Percentiles rank a stretch among this genome's conserved stretches.
phyloP scores from a whole-genome alignment of 148 eudicot species.

The Oxyria digyna region DNA sequence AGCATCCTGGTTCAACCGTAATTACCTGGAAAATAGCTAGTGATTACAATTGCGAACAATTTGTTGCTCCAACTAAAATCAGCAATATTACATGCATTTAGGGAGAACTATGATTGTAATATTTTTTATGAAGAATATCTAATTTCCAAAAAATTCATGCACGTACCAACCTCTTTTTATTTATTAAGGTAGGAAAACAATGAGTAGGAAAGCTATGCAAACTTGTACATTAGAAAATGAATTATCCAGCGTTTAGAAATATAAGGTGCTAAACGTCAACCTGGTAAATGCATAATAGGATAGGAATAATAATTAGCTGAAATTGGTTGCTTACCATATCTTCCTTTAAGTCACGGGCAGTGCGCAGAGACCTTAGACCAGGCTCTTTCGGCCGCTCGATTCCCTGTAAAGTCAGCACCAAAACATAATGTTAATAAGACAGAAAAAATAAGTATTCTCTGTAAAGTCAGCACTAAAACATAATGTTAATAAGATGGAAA shows the following conservation, averaged over 20 bases:
- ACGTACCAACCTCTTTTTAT: neutral
- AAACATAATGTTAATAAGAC: neutral
- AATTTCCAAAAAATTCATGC: neutral
- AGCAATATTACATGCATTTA: neutral
- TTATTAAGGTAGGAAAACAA: neutral
- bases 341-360: conserved; percentile 70
- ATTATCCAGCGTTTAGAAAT: neutral
- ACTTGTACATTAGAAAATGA: neutral
- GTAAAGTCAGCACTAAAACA: neutral
- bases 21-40: conserved; percentile 49
- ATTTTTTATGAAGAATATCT: neutral
- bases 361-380: conserved; percentile 76
- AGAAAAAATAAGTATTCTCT: conserved; percentile 35
- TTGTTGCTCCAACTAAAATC: neutral
- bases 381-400: conserved; percentile 69
- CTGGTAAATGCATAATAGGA: neutral
- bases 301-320: neutral
- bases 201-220: neutral
- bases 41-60: neutral
- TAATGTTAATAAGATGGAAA: neutral
- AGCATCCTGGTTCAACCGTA: conserved; percentile 98
- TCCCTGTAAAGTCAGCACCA: conserved; percentile 32
- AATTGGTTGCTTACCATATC: conserved; percentile 49
- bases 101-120: neutral
- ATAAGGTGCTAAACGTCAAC: neutral